These are phyloP conservation scores for Phytophthora constricta DNA, from an alignment of 352 stramenopile genomes.

Conservation along the genomic window DNA sequence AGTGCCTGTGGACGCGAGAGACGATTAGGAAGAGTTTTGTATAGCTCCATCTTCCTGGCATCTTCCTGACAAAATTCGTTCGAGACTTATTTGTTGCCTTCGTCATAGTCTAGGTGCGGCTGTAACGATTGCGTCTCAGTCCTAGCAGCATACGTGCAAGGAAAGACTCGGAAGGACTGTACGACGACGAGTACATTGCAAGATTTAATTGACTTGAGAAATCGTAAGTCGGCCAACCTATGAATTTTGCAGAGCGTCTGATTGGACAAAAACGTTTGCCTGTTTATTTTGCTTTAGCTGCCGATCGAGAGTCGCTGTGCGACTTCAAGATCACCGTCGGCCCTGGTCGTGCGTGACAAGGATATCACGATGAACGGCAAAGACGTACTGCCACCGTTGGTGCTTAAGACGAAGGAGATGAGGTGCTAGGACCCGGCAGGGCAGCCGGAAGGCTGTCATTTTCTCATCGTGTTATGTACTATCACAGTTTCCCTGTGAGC, in stretches of 20 bases:
- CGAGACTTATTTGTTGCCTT: no score
- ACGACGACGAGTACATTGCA: no score
- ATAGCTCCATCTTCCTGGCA: no score
- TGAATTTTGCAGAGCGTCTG: not conserved
- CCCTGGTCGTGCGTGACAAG: not conserved
- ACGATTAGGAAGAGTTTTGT: no score
- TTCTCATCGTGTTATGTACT: not conserved
- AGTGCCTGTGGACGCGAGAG: no score
- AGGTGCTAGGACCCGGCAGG: not conserved
- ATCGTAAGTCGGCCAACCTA: not conserved
- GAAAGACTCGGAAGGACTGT: no score
- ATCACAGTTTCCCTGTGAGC: no score
- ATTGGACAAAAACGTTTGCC: not conserved
- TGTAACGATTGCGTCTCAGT: no score
- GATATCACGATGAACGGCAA: not conserved
- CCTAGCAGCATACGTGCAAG: no score
- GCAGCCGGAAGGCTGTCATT: not conserved
- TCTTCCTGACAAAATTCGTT: no score
- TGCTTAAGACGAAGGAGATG: not conserved
- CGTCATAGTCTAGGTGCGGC: no score
- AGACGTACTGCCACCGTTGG: not conserved
- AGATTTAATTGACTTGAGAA: not conserved
- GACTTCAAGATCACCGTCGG: not conserved
- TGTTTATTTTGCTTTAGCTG: not conserved
- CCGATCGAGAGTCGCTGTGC: not conserved